phyloP scores from a whole-genome alignment of 2,329 filamentous ascomycete species.

The Colletotrichum sp. region DNA sequence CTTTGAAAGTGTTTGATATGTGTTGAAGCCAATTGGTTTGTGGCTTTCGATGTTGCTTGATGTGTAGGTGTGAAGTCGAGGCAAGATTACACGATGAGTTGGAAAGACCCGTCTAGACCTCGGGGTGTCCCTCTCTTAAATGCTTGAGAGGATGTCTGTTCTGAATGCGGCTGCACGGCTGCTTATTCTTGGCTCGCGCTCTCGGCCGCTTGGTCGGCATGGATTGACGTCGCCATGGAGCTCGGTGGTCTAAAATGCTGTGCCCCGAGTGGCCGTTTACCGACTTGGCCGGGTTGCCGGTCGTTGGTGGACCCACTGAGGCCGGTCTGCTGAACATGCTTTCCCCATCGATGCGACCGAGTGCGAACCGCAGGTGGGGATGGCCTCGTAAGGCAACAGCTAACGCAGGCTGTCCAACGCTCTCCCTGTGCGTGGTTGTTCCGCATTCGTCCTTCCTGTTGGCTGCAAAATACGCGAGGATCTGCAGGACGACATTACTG shows the following conservation, averaged over 20 bases:
- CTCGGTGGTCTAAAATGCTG: conserved; percentile 17
- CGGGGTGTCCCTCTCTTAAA: conserved; percentile 6
- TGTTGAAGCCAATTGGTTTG: not conserved
- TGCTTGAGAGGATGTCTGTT: not conserved
- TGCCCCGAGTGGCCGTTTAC: conserved; percentile 19
- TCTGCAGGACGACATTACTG: conserved; percentile 2
- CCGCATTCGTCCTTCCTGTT: not conserved
- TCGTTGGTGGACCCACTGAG: conserved; percentile 7
- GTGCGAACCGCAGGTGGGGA: not conserved
- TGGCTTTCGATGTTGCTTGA: not conserved
- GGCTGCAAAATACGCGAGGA: conserved; percentile 10
- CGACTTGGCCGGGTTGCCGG: conserved; percentile 18
- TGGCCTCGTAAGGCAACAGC: conserved; percentile 22
- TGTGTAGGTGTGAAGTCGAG: not conserved
- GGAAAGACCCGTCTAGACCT: not conserved
- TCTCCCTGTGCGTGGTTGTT: not conserved
- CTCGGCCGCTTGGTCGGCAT: conserved; percentile 17
- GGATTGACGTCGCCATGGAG: conserved; percentile 12
- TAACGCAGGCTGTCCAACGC: not conserved
- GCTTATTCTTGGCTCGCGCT: conserved; percentile 1
- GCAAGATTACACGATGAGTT: not conserved
- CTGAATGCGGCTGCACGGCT: conserved; percentile 14
- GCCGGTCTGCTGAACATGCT: conserved; percentile 7
- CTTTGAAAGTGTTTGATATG: not conserved
- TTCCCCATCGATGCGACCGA: conserved; percentile 1